These are phyloP conservation scores for Rusavskia elegans DNA, from an alignment of 495 filamentous ascomycete genomes.

Conservation along the genomic window DNA sequence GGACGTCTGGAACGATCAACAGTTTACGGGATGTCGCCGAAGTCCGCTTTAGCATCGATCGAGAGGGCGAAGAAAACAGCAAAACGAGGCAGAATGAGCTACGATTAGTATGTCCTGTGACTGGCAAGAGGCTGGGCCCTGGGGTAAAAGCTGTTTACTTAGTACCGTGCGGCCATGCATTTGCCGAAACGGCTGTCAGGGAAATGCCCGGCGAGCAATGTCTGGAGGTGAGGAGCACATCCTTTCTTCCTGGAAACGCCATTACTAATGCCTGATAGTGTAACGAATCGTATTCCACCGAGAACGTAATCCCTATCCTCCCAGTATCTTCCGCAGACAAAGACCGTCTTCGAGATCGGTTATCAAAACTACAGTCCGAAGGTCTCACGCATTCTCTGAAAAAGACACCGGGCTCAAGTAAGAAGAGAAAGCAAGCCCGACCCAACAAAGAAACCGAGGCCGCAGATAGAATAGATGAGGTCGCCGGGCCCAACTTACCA, in stretches of 20 bases:
- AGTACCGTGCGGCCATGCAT: conserved; percentile 91
- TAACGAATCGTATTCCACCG: conserved; percentile 51
- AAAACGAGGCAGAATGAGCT: conserved; percentile 11
- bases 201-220: conserved; percentile 54
- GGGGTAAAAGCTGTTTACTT: conserved; percentile 71
- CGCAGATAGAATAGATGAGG: conserved; percentile 11
- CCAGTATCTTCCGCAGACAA: conserved; percentile 56
- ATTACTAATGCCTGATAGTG: conserved; percentile 35
- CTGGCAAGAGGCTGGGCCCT: conserved; percentile 71
- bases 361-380: conserved; percentile 45
- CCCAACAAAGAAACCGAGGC: conserved; percentile 14
- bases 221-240: conserved; percentile 33
- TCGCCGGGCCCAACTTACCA: neutral
- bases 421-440: conserved; percentile 40
- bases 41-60: conserved; percentile 56
- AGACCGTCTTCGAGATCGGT: conserved; percentile 45
- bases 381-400: conserved; percentile 80
- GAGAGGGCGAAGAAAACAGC: conserved; percentile 18
- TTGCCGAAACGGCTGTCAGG: conserved; percentile 67
- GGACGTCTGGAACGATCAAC: conserved; percentile 36
- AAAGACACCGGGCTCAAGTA: conserved; percentile 55
- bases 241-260: neutral
- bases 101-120: conserved; percentile 71
- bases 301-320: conserved; percentile 74
- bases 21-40: conserved; percentile 78